A percentile compares a stretch with the other conserved stretches of the same genome.
Conservation (phyloP, 495 filamentous ascomycete genomes). For the Talaromyces adpressus region DNA sequence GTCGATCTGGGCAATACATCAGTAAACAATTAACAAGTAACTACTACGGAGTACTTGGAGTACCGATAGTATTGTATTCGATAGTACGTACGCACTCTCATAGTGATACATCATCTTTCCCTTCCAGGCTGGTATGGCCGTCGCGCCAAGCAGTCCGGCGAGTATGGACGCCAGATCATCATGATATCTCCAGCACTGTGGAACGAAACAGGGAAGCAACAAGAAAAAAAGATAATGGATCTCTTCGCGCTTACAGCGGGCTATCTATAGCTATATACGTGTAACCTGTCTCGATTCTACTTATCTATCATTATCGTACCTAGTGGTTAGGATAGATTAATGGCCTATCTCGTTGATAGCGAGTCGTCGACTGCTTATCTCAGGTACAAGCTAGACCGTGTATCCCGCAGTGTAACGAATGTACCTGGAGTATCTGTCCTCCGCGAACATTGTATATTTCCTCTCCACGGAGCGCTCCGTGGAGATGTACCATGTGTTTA, state of each 20-base stretch:
- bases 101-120: neutral
- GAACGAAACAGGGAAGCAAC: neutral
- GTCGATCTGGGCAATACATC: conserved; percentile 1
- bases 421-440: neutral
- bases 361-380: neutral
- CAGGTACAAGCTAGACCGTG: neutral
- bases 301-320: neutral
- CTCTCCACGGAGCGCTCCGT: neutral
- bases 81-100: neutral
- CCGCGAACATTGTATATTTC: neutral
- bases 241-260: conserved; percentile 4
- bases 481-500: neutral
- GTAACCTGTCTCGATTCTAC: neutral
- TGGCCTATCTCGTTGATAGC: neutral
- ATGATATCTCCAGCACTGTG: neutral
- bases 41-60: neutral
- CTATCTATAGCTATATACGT: neutral
- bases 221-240: neutral
- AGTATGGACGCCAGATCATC: neutral
- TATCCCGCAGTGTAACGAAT: neutral
- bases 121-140: neutral
- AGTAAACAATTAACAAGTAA: neutral
- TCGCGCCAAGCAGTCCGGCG: neutral
- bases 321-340: neutral
- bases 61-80: neutral